phyloP scores from a whole-genome alignment of 164 flowering plant genomes.

The Tetracentron sinense region DNA sequence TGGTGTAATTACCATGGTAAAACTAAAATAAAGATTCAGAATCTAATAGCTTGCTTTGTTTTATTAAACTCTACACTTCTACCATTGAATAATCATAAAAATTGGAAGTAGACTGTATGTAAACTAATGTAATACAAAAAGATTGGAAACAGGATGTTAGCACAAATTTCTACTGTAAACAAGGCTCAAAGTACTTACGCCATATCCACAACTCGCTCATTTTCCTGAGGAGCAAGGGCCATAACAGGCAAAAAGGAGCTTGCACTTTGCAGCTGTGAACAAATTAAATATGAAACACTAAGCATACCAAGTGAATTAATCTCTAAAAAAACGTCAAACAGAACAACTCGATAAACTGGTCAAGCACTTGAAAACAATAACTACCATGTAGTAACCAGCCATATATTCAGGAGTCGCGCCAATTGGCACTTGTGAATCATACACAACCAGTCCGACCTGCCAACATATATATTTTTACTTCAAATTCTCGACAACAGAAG shows the following conservation, averaged over 20 bases:
- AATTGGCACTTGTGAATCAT: conserved; percentile 95
- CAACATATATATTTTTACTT: conserved; percentile 3
- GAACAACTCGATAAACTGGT: neutral
- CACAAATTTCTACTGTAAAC: neutral
- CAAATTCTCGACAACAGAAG: neutral
- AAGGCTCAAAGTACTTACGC: conserved; percentile 58
- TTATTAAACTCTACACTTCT: no score
- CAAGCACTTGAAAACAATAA: neutral
- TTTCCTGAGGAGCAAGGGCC: conserved; percentile 99
- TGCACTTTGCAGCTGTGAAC: conserved; percentile 85
- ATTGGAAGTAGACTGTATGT: neutral
- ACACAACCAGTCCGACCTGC: conserved; percentile 95
- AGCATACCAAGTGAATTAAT: neutral
- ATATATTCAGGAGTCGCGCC: conserved; percentile 99
- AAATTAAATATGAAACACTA: conserved; percentile 5
- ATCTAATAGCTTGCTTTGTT: no score
- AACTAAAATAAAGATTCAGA: no score
- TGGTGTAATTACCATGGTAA: no score
- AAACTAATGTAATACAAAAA: neutral
- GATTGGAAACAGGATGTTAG: neutral
- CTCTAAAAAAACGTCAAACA: neutral
- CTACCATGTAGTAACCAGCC: conserved; percentile 98
- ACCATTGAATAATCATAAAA: neutral
- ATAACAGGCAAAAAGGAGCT: conserved; percentile 98
- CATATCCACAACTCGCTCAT: conserved; percentile 84